Percentiles rank a stretch among this genome's conserved stretches.
phyloP scores from a whole-genome alignment of 2,329 filamentous ascomycete genomes.

The Ambrosiella cleistominuta region DNA sequence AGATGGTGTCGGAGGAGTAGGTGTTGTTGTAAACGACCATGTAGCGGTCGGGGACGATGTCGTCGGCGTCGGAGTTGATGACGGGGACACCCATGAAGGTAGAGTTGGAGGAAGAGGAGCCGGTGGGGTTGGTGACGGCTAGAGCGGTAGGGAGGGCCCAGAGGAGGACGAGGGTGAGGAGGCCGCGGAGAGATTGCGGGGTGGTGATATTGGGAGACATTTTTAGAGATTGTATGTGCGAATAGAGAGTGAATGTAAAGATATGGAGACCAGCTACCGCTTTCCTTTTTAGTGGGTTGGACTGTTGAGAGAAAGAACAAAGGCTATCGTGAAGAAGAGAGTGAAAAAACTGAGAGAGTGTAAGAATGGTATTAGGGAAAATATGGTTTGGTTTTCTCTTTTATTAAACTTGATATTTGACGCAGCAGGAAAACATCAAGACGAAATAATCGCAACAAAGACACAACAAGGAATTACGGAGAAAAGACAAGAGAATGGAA shows the following conservation, averaged over 20 bases:
- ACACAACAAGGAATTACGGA: neutral
- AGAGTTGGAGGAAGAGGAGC: conserved; percentile 15
- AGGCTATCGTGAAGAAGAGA: neutral
- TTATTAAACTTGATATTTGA: no score
- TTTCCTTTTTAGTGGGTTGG: neutral
- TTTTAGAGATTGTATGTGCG: neutral
- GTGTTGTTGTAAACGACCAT: conserved; percentile 48
- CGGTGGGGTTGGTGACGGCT: conserved; percentile 21
- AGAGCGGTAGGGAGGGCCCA: conserved; percentile 30
- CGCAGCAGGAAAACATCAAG: no score
- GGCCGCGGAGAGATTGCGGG: conserved; percentile 13
- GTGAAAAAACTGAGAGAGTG: neutral
- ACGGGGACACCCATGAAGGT: conserved; percentile 27
- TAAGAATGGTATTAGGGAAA: neutral
- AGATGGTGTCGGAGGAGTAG: conserved; percentile 30
- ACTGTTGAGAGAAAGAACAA: neutral
- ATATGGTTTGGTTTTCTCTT: neutral
- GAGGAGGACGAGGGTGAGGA: conserved; percentile 14
- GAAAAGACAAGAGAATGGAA: neutral
- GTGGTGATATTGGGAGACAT: conserved; percentile 12
- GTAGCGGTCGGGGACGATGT: conserved; percentile 39
- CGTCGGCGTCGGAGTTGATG: conserved; percentile 29
- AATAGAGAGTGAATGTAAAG: conserved; percentile 1
- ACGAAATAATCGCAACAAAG: no score
- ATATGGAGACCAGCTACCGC: neutral